Conservation (phyloP, 1,284 basidiomycete species). For the Ustilago hordei region DNA sequence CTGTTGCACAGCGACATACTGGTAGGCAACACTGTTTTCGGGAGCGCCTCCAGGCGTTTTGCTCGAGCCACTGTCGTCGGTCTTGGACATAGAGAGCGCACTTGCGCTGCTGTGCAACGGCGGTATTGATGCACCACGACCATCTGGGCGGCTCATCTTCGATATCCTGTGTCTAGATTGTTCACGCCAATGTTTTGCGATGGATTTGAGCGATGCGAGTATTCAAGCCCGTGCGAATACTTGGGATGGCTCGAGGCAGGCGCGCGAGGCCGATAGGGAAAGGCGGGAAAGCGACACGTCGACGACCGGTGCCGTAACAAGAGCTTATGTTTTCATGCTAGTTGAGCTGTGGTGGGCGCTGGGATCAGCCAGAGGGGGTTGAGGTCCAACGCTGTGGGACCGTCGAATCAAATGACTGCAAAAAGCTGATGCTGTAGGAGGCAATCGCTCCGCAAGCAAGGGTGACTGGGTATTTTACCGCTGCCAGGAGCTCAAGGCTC, state of each 20-base stretch:
- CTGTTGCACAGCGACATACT: conserved; percentile 59
- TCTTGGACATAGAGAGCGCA: conserved; percentile 19
- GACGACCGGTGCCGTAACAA: not conserved
- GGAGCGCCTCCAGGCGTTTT: conserved; percentile 14
- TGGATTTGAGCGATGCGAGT: not conserved
- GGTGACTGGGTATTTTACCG: not conserved
- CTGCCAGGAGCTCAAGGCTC: not conserved
- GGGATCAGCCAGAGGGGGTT: not conserved
- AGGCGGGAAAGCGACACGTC: not conserved
- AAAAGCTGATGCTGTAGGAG: not conserved
- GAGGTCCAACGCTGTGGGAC: not conserved
- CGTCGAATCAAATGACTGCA: not conserved
- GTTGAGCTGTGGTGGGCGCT: conserved; percentile 7
- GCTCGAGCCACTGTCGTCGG: conserved; percentile 38
- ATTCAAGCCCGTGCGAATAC: not conserved
- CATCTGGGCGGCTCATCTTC: conserved; percentile 20
- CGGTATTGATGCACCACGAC: conserved; percentile 16
- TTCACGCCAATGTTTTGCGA: not conserved
- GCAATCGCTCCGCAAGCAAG: not conserved
- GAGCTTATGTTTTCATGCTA: conserved; percentile 14
- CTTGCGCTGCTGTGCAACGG: conserved; percentile 10
- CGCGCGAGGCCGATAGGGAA: not conserved
- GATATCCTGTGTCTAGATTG: not conserved
- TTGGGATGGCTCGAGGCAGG: not conserved
- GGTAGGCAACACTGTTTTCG: conserved; percentile 55